Evolutionary conservation across 441 rosid species (phyloP), one percentile per base, ranked within the genome.

Genomic region (Melastoma candidum): DNA sequence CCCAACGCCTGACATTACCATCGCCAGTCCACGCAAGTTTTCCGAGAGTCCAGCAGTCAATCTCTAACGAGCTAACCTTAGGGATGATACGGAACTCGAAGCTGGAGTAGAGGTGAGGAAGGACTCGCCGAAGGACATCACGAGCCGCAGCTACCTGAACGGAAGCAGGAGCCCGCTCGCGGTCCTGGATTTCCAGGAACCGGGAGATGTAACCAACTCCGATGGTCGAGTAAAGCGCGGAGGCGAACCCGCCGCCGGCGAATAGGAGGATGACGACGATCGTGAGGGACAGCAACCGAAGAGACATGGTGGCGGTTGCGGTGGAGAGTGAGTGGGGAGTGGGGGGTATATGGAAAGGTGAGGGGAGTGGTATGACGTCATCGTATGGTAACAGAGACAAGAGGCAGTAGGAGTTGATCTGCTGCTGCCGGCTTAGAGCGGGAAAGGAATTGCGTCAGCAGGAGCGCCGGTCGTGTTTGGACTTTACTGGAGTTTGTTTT

Each of bases 181-280:
- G 66, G 12, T 77, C 84, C 72, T 84, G 93, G 47, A 77, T 69
- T n/a, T 79, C 76, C 51, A 84, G 82, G 22, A 84, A 68, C 25
- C 64, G 59, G 9, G 85, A 77, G 25, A 84, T 65, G 75, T 79
- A 75, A 26, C 68, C 72, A 63, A 77, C 82, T 44, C 92, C 92
- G 68, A 74, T 52, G 29, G 92, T 77, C 45, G 85, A 77, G 2
- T 80, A 52, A 11, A 48, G 63, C 60, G 67, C 71, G 9, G 57
- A 1, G 12, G 68, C 52, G 52, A 64, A 7, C 22, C 22, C 22
- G 43, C 57, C 24, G 13, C 56, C 53, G 55, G 58, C 12, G 8
- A 51, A 10, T 9, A 57, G 9, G 29, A 63, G 12, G 46, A 29
- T 1, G n/a, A 53, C 9, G 1, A 12, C 13, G 26, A 26, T 10